Conservation (phyloP, 805 yeast genomes). For the Barnettozyma siamensis region DNA sequence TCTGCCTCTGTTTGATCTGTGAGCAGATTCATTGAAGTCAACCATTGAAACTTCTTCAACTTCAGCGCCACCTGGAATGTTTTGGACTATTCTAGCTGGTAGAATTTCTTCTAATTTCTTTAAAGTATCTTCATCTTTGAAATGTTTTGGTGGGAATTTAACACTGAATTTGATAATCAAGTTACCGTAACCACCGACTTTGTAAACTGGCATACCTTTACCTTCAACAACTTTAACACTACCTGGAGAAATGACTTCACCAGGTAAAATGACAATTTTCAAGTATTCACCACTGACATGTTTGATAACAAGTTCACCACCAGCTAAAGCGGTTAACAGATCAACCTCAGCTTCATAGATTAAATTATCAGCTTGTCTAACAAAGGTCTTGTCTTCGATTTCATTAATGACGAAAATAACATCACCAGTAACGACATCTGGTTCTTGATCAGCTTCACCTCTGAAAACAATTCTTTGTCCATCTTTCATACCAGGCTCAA, state of each 20-base stretch:
- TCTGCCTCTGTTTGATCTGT: conserved; percentile 36
- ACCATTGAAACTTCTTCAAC: conserved; percentile 76
- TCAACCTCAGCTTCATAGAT: conserved; percentile 83
- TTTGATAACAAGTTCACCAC: conserved; percentile 84
- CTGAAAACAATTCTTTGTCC: conserved; percentile 87
- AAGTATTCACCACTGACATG: conserved; percentile 91
- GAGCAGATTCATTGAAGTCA: conserved; percentile 62
- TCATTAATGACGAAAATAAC: conserved; percentile 89
- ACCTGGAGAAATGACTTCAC: conserved; percentile 90
- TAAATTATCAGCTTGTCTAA: conserved; percentile 86
- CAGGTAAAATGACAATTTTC: conserved; percentile 77
- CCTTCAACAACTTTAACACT: conserved; percentile 73
- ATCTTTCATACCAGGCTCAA: conserved; percentile 95
- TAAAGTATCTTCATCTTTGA: conserved; percentile 70
- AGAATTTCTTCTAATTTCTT: conserved; percentile 66
- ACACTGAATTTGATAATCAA: conserved; percentile 79
- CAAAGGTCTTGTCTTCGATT: conserved; percentile 76
- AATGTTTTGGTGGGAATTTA: conserved; percentile 78
- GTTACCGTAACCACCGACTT: conserved; percentile 85
- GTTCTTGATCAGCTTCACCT: conserved; percentile 98
- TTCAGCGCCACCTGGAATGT: conserved; percentile 64
- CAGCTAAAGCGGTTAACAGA: conserved; percentile 90
- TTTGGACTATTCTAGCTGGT: conserved; percentile 58
- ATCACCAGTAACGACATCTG: conserved; percentile 93
- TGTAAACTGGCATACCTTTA: conserved; percentile 96